Evolutionary conservation across 148 eudicot genomes (phyloP), one percentile per base, ranked within the genome.

Genomic region (Euryodendron excelsum): DNA sequence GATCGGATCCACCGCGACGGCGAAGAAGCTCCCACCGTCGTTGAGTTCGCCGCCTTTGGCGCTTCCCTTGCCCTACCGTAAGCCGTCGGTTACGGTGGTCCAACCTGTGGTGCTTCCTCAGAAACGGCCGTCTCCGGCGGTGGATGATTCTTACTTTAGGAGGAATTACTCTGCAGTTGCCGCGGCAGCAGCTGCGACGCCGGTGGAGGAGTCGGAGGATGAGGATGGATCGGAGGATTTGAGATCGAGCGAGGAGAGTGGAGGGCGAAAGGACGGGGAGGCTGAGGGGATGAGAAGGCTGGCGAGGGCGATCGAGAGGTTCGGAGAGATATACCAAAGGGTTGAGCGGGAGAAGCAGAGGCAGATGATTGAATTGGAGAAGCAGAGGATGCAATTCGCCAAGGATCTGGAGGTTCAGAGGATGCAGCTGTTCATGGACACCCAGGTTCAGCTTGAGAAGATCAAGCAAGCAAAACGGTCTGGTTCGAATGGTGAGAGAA

Each of bases 141-240:
- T 74, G 37, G 85, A 88, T 3, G 88, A 86, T 73, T 87, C 88
- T 20, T 85, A 85, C 58, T 91, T 92, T n/a, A 75, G 93, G 89
- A 88, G 79, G 88, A 89, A 92, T 82, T 92, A 92, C 52, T 89
- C 96, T 20, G 94, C 92, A 5, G 84, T 87, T 55, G 92, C 92
- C 0, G 95, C 95, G 3, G 94, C 94, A 0, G 97, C 97, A 0
- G 97, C n/a, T n/a, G n/a, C n/a, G n/a, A n/a, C 94, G 0, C 89
- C 87, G 11, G 87, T n/a, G 60, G 86, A 56, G 1, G 79, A 50
- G 23, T n/a, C n/a, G n/a, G n/a, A n/a, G n/a, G n/a, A n/a, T n/a
- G n/a, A 78, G 20, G 89, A 84, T 18, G 82, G 64, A 3, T 44
- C 27, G 37, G 87, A 80, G 37, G 92, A 80, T 45, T 27, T 11